phyloP scores from a whole-genome alignment of 2,329 filamentous ascomycete species.

The Phyllosticta ampelicida region DNA sequence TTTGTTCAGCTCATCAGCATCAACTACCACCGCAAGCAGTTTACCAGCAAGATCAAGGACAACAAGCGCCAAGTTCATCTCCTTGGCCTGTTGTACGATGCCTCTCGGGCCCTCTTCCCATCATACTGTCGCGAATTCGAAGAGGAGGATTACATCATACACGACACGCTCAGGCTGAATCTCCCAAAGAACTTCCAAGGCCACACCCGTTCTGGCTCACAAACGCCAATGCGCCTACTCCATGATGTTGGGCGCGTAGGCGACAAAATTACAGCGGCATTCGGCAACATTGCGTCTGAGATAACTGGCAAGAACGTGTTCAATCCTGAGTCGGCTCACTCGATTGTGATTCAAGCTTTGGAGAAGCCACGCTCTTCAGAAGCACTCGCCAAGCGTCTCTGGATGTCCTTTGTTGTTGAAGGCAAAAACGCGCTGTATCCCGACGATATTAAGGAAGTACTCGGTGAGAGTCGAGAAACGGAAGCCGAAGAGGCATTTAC shows the following conservation, averaged over 20 bases:
- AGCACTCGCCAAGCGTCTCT: conserved; percentile 85
- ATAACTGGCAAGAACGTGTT: conserved; percentile 94
- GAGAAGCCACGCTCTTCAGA: conserved; percentile 77
- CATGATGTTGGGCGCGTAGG: conserved; percentile 62
- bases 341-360: conserved; percentile 77
- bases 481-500: conserved; percentile 82
- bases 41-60: conserved; percentile 70
- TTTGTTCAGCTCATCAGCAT: conserved; percentile 76
- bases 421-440: conserved; percentile 66
- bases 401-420: conserved; percentile 97
- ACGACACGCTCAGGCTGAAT: conserved; percentile 56
- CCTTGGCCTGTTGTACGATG: conserved; percentile 77
- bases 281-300: conserved; percentile 87
- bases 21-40: conserved; percentile 75
- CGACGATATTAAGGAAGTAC: conserved; percentile 80
- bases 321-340: conserved; percentile 83
- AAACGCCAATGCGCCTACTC: conserved; percentile 69
- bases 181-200: conserved; percentile 45
- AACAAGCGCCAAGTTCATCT: conserved; percentile 81
- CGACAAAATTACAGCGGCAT: conserved; percentile 85
- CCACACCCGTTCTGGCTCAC: conserved; percentile 48
- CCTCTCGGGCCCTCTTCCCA: conserved; percentile 78
- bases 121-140: conserved; percentile 84
- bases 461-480: conserved; percentile 59
- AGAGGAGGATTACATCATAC: conserved; percentile 87